phyloP scores from a whole-genome alignment of 306 rosid species.

The Vigna unguiculata region DNA sequence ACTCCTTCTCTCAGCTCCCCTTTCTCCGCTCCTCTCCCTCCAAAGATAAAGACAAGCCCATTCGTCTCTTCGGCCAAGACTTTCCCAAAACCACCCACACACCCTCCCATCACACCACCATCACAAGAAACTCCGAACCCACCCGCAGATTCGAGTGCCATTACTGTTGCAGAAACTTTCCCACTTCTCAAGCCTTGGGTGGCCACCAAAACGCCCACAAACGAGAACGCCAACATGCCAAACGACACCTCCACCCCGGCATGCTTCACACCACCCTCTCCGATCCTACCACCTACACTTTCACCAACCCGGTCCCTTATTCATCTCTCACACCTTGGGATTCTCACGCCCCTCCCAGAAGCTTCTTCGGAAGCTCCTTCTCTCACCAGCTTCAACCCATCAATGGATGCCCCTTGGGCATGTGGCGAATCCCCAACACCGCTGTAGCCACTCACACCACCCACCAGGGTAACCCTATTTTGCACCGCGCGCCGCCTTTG shows the following conservation, averaged over 20 bases:
- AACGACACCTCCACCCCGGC: slow-evolving; percentile 81
- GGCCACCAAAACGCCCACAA: slow-evolving; percentile 97
- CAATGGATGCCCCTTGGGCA: slow-evolving; percentile 72
- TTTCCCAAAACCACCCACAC: slow-evolving; percentile 46
- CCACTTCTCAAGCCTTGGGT: slow-evolving; percentile 87
- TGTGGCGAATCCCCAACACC: slow-evolving; percentile 66
- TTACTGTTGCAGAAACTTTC: slow-evolving; percentile 88
- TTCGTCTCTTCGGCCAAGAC: slow-evolving; percentile 78
- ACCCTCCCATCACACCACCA: slow-evolving; percentile 16
- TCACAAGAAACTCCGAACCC: slow-evolving; percentile 44
- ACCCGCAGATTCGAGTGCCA: slow-evolving; percentile 86
- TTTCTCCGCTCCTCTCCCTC: slow-evolving; percentile 70
- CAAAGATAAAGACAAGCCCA: slow-evolving; percentile 64
- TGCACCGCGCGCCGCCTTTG: slow-evolving; percentile 57
- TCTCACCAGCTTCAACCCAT: slow-evolving; percentile 60
- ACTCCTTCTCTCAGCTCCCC: slow-evolving; percentile 89
- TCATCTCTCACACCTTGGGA: slow-evolving; percentile 58
- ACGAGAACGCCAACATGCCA: slow-evolving; percentile 85
- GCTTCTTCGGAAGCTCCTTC: slow-evolving; percentile 59
- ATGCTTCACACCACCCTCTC: slow-evolving; percentile 58
- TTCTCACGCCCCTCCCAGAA: slow-evolving; percentile 6
- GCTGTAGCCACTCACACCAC: slow-evolving; percentile 15
- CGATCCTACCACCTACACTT: slow-evolving; percentile 61
- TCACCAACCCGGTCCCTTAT: slow-evolving; percentile 53
- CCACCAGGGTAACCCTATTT: slow-evolving; percentile 56